Evolutionary conservation across 768 basidiomycete species (phyloP), one percentile per base, ranked within the genome.

Genomic region (Suillus americanus): DNA sequence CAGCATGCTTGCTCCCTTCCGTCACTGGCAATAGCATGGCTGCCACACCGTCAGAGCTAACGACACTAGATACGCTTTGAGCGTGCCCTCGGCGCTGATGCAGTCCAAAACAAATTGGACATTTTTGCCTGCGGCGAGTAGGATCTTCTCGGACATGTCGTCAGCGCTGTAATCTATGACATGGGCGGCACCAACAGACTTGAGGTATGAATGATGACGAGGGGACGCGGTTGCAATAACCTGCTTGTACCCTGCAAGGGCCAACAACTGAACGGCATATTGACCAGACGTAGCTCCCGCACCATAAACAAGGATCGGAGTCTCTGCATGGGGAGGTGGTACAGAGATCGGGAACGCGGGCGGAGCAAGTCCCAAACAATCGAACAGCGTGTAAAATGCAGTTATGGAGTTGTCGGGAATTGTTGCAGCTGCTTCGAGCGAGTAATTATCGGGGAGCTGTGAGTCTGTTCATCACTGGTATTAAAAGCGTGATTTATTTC

Each of bases 11-110:
- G 7, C 66, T 61, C 16, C 81, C 80, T 63, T 79, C 73, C 68
- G 86, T 86, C 56, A 85, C 70, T 1, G 85, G 84, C 54, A 83
- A 63, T 30, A 85, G 71, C 20, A 83, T 61, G 2, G 83, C 83
- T 5, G 82, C 73, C 38, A 69, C 79, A 40, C 79, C 82, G n/a
- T 66, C 63, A 5, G 79, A 70, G 55, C 74, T 74, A 33, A 83
- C 71, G 6, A 83, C 69, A 37, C 78, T 71, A 3, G 79, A 71
- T 20, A 86, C 71, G 18, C 70, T 70, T 66, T 72, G 61, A 85
- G 55, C 0, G 80, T 81, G 5, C 65, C 66, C 51, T 77, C 73
- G 0, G 80, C 70, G n/a, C 79, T 67, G 60, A 82, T 76, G 62
- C 77, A 77, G 67, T 83, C 80, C 54, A 82, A 50, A 20, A 74